Conservation (phyloP, 768 basidiomycete species). For the Suillus americanus region DNA sequence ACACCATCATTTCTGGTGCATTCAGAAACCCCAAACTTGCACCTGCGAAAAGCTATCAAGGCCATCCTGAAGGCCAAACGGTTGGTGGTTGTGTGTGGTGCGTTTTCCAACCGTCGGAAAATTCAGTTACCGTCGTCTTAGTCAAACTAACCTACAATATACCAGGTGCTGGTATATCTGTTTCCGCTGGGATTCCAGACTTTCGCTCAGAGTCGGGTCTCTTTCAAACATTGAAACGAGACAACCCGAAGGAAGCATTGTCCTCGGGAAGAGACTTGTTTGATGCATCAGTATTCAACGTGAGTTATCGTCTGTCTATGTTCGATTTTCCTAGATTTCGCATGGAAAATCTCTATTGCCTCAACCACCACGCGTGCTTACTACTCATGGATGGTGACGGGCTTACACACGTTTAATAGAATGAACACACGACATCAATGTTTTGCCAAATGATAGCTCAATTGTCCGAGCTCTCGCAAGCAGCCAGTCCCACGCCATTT, state of each 20-base stretch:
- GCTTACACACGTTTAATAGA: conserved; percentile 43
- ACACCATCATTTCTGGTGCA: conserved; percentile 56
- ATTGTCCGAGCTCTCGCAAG: conserved; percentile 68
- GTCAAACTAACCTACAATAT: background rate
- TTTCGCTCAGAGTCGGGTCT: conserved; percentile 82
- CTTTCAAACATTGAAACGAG: conserved; percentile 74
- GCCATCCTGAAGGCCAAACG: conserved; percentile 77
- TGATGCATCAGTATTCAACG: conserved; percentile 87
- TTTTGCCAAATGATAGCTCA: conserved; percentile 91
- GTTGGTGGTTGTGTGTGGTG: conserved; percentile 86
- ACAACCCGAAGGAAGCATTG: conserved; percentile 71
- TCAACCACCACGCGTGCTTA: conserved; percentile 1
- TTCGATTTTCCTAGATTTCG: conserved; percentile 4
- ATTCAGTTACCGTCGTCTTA: conserved; percentile 10
- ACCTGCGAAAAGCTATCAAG: conserved; percentile 56
- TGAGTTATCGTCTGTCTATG: conserved; percentile 37
- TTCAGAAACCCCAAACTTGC: conserved; percentile 43
- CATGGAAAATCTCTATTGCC: background rate
- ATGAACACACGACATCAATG: conserved; percentile 69
- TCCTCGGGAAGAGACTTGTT: conserved; percentile 85
- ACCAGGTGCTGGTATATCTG: conserved; percentile 85
- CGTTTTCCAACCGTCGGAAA: conserved; percentile 31
- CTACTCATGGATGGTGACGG: conserved; percentile 6
- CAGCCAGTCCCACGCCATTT: conserved; percentile 78
- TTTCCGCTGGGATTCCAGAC: conserved; percentile 86